Evolutionary conservation across 2,329 filamentous ascomycete species (phyloP), one percentile per base, ranked within the genome.

Genomic region (Colletotrichum sp.): DNA sequence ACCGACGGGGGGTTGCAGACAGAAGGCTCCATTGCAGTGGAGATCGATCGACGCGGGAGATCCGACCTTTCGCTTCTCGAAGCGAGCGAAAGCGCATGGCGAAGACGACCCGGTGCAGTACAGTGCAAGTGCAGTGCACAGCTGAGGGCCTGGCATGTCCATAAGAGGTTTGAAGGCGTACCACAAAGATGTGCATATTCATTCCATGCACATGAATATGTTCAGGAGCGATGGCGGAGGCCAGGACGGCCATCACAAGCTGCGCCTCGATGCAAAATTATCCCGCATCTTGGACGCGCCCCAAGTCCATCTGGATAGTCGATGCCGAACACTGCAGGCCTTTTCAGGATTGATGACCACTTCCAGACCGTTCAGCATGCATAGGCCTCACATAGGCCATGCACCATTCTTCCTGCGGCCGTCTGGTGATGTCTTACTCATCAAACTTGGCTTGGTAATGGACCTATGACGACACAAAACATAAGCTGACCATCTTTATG

Each of bases 1-100:
- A 72, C 72, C 68, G 68, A 72, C 61, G 72, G 68, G 52, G 72
- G 48, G 52, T 39, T 52, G 72, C 72, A 75, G 57, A 28, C 60
- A 12, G 26, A 48, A 26, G 67, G 15, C 55, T 24, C 16, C 55
- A 30, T 57, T 36, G 16, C 15, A 71, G 18, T 30, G 68, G 72
- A 52, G 43, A 67, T 68, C 48, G 57, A 73, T 73, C 64, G 64
- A 64, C 59, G 24, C 64, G 59, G 34, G 57, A 52, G 65, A 64
- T 67, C 48, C 61, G 39, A 66, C 26, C 21, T 63, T 57, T 65
- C 63, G 70, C 26, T 72, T 60, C 64, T 9, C 12, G 63, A 73
- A 32, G 73, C 55, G 55, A 59, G 69, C 32, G 43, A 52, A n/a
- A 7, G 43, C 69, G 13, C 26, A 61, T 48, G n/a, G 57, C 34